Percentiles rank a stretch among this genome's conserved stretches.
These are phyloP conservation scores for Magnolia changhungtana DNA, from an alignment of 164 flowering plant genomes.

Conservation along the genomic window DNA sequence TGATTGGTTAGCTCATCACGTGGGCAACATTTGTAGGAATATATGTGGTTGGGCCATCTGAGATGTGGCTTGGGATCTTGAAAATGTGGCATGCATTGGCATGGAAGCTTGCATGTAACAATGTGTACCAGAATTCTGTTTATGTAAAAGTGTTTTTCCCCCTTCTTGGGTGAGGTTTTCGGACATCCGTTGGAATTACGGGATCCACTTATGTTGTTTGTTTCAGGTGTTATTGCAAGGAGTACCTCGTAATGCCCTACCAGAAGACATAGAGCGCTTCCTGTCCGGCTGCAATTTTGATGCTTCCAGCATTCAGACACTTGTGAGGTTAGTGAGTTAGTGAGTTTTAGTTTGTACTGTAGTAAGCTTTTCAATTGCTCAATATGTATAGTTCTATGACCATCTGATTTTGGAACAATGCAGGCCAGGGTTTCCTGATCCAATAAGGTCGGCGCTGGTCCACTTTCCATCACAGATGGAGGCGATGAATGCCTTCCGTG, in stretches of 20 bases:
- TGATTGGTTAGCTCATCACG: no score
- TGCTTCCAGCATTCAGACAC: conserved; percentile 32
- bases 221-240: conserved; percentile 61
- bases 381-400: not conserved
- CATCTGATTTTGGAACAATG: conserved; percentile 8
- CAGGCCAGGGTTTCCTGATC: conserved; percentile 36
- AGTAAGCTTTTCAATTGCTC: not conserved
- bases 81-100: no score
- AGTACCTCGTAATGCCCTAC: conserved; percentile 47
- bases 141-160: no score
- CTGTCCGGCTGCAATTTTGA: conserved; percentile 56
- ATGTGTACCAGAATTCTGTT: no score
- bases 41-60: no score
- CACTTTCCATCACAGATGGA: conserved; percentile 50
- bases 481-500: conserved; percentile 56
- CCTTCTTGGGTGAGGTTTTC: no score
- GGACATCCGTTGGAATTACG: no score
- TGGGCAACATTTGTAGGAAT: no score
- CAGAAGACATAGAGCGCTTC: conserved; percentile 67
- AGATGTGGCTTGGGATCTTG: no score
- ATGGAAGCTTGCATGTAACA: no score
- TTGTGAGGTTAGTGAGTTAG: conserved; percentile 33
- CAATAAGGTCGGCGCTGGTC: conserved; percentile 41
- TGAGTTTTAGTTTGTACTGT: not conserved
- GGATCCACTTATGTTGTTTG: not conserved